Conservation (phyloP, 2,329 filamentous ascomycete genomes). For the Phoma sp. region DNA sequence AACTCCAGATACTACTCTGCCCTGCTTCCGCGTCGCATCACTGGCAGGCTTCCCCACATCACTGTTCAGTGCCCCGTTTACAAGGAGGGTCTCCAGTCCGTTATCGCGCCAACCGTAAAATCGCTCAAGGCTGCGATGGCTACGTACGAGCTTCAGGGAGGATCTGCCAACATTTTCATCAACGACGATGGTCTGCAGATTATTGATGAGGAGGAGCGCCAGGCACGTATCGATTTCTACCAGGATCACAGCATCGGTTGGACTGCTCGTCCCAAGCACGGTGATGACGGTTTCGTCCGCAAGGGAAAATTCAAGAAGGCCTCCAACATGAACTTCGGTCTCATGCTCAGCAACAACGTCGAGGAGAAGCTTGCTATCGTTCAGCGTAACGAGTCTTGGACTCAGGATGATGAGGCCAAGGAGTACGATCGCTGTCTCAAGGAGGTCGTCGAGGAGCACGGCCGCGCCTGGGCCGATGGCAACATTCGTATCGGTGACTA, state of each 20-base stretch:
- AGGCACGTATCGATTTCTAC: constrained; percentile 54
- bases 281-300: constrained; percentile 33
- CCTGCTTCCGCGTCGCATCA: constrained; percentile 67
- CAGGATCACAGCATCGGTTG: constrained; percentile 57
- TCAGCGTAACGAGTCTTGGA: constrained; percentile 48
- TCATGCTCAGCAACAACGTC: constrained; percentile 67
- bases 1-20: constrained; percentile 86
- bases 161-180: constrained; percentile 70
- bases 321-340: constrained; percentile 75
- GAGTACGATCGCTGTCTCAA: constrained; percentile 54
- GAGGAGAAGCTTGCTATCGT: constrained; percentile 63
- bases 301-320: constrained; percentile 52
- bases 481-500: constrained; percentile 86
- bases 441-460: constrained; percentile 71
- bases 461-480: constrained; percentile 79
- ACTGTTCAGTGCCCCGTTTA: constrained; percentile 83
- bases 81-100: constrained; percentile 77
- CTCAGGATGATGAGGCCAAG: constrained; percentile 27
- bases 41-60: constrained; percentile 69
- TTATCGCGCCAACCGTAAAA: constrained; percentile 77
- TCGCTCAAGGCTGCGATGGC: constrained; percentile 72
- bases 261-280: constrained; percentile 54
- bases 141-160: constrained; percentile 60
- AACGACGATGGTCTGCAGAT: constrained; percentile 72
- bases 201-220: constrained; percentile 56